Percentiles rank a stretch among this genome's conserved stretches.
These are phyloP conservation scores for Hirsutella thompsonii DNA, from an alignment of 2,329 filamentous ascomycete species.

Conservation along the genomic window DNA sequence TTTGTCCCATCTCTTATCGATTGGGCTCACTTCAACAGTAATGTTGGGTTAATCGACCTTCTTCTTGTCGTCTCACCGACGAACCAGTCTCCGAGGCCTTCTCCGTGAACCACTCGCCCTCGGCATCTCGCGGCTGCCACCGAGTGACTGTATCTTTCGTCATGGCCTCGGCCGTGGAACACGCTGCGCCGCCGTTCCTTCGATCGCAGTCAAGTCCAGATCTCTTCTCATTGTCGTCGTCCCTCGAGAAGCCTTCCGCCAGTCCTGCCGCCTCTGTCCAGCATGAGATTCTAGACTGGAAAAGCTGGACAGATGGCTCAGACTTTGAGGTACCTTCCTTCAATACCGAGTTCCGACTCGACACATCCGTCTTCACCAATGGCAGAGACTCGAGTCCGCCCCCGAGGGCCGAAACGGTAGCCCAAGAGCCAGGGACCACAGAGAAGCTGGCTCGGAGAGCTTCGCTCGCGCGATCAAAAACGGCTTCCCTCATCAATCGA, in stretches of 20 bases:
- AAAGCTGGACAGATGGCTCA: constrained; percentile 14
- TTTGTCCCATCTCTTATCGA: constrained; percentile 12
- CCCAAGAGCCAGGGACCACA: not conserved
- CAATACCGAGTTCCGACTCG: constrained; percentile 35
- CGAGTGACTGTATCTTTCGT: constrained; percentile 21
- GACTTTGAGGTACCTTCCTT: constrained; percentile 40
- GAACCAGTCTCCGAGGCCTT: constrained; percentile 5
- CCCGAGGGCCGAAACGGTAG: constrained; percentile 4
- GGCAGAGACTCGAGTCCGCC: not conserved
- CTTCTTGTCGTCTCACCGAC: constrained; percentile 9
- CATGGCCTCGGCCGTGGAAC: constrained; percentile 25
- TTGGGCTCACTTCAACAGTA: constrained; percentile 13
- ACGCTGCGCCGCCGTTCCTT: constrained; percentile 14
- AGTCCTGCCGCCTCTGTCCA: not conserved
- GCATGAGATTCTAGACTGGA: not conserved
- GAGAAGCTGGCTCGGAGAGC: constrained; percentile 4
- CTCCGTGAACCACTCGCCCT: not conserved
- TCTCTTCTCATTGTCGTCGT: constrained; percentile 12
- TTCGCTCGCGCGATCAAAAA: constrained; percentile 20
- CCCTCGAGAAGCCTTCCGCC: not conserved
- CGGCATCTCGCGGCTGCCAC: constrained; percentile 2
- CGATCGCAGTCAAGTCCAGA: constrained; percentile 22
- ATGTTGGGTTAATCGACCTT: constrained; percentile 12
- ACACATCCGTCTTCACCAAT: constrained; percentile 29
- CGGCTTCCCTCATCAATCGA: constrained; percentile 33